Evolutionary conservation across 2,329 filamentous ascomycete species (phyloP).

Genomic region (Clonostachys sp.): DNA sequence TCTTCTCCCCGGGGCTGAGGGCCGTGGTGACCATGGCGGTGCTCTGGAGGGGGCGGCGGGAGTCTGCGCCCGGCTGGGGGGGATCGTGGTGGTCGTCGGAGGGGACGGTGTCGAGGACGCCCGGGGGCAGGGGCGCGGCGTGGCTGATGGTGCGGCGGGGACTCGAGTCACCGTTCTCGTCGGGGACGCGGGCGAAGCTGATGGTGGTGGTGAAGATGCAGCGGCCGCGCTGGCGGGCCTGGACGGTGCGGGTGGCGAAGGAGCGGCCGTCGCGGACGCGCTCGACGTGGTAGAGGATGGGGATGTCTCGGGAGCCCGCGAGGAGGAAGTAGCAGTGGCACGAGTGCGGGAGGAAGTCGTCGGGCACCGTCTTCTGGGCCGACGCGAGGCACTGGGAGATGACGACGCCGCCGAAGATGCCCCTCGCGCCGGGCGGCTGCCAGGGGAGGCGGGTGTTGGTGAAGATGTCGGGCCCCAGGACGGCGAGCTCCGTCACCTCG

Average conservation of each 20-base stretch:
- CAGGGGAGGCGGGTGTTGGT: slow-evolving; percentile 90
- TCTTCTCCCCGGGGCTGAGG: slow-evolving; percentile 8
- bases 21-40: slow-evolving; percentile 7
- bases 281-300: slow-evolving; percentile 93
- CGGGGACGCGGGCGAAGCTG: slow-evolving; percentile 69
- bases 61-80: slow-evolving; percentile 34
- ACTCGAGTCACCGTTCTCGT: slow-evolving; percentile 42
- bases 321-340: slow-evolving; percentile 99
- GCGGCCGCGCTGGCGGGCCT: slow-evolving; percentile 81
- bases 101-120: slow-evolving; percentile 26
- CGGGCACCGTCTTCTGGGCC: slow-evolving; percentile 80
- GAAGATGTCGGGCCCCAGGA: slow-evolving; percentile 84
- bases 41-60: slow-evolving; percentile 36
- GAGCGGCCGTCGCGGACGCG: slow-evolving; percentile 84
- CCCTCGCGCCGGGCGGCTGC: slow-evolving; percentile 87
- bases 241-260: slow-evolving; percentile 92
- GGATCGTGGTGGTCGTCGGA: slow-evolving; percentile 34
- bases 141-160: slow-evolving; percentile 54
- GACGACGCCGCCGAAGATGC: slow-evolving; percentile 88
- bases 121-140: slow-evolving; percentile 52
- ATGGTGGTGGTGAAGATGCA: slow-evolving; percentile 96
- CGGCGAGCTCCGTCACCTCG: slow-evolving; percentile 74
- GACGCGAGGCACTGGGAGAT: slow-evolving; percentile 90
- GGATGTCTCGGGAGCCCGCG: slow-evolving; percentile 72
- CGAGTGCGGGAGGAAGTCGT: slow-evolving; percentile 79